Evolutionary conservation across 768 basidiomycete species (phyloP), one percentile per base, ranked within the genome.

Genomic region (Krasilnikovozyma curviuscula): DNA sequence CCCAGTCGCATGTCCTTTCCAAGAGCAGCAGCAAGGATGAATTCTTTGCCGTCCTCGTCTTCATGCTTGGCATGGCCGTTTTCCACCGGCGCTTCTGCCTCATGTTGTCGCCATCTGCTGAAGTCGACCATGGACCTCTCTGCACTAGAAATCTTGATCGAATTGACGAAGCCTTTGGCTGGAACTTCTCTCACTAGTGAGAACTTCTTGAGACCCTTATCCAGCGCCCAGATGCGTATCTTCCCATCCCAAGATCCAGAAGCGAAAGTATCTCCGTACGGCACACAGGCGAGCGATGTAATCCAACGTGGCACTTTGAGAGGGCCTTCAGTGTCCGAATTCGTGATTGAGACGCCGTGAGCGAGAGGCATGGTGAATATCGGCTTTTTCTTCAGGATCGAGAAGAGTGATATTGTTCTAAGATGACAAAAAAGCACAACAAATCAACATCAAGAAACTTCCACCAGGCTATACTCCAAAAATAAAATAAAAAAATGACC

Each of bases 181-280:
- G 76, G 67, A 18, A 89, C 64, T 5, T 70, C 73, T 13, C 77
- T 78, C 12, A 78, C 58, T 2, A 73, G 73, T 2, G 53, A 34
- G 64, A 98, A 91, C 0, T 78, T 79, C 57, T 76, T 80, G 13
- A 89, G 65, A 54, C 76, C 79, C 1, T 74, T 57, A 54, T 88
- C 81, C 28, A 98, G 69, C 59, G 83, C 79, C 91, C 93, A 98
- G 62, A 98, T 68, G 42, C 82, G 80, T 57, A 97, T 74, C 40
- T 71, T 62, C 38, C 86, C 85, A 54, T 93, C 86, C 80, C 83
- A 97, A 10, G 93, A 61, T 84, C 89, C 91, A 6, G 88, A 86
- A 0, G 75, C 85, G 55, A 98, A 81, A 5, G 86, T 59, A 63
- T 98, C 85, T 7, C 86, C 83, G 64, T 93, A 95, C 19, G 79